Percentiles rank a stretch among this genome's conserved stretches.
These are phyloP conservation scores for Mycena sp. DNA, from an alignment of 1,284 basidiomycete species.

Conservation along the genomic window DNA sequence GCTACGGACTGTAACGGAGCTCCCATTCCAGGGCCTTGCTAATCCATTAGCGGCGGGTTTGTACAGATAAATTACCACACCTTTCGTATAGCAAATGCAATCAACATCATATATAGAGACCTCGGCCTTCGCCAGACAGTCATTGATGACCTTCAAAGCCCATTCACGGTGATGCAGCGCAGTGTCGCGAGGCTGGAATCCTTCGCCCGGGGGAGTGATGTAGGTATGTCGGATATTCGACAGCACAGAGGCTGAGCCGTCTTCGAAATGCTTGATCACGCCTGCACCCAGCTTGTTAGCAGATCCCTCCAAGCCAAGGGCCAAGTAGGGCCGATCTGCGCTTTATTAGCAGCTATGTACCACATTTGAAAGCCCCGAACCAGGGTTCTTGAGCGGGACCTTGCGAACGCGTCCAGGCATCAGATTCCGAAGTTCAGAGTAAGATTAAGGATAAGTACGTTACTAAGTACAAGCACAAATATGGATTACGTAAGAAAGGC, in stretches of 20 bases:
- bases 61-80: slow-evolving; percentile 46
- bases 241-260: slow-evolving; percentile 75
- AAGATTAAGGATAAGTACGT: not conserved
- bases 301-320: slow-evolving; percentile 92
- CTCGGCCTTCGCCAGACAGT: slow-evolving; percentile 80
- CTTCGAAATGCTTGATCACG: slow-evolving; percentile 84
- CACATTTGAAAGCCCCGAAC: slow-evolving; percentile 30
- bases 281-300: slow-evolving; percentile 99
- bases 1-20: slow-evolving; percentile 96
- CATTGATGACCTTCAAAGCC: slow-evolving; percentile 85
- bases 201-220: slow-evolving; percentile 97
- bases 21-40: slow-evolving; percentile 95
- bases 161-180: slow-evolving; percentile 96
- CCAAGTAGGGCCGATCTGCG: slow-evolving; percentile 70
- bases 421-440: not conserved
- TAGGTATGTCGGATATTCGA: slow-evolving; percentile 96
- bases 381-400: slow-evolving; percentile 47
- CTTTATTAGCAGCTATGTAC: not conserved
- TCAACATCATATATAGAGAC: slow-evolving; percentile 84
- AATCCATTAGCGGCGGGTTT: not conserved
- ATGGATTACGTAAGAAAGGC: too few relatives aligned
- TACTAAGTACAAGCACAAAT: too few relatives aligned
- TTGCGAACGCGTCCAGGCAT: slow-evolving; percentile 48
- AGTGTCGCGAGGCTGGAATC: slow-evolving; percentile 95
- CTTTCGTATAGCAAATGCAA: slow-evolving; percentile 98